These are phyloP conservation scores for Exophiala sideris DNA, from an alignment of 2,329 filamentous ascomycete species.

Conservation along the genomic window DNA sequence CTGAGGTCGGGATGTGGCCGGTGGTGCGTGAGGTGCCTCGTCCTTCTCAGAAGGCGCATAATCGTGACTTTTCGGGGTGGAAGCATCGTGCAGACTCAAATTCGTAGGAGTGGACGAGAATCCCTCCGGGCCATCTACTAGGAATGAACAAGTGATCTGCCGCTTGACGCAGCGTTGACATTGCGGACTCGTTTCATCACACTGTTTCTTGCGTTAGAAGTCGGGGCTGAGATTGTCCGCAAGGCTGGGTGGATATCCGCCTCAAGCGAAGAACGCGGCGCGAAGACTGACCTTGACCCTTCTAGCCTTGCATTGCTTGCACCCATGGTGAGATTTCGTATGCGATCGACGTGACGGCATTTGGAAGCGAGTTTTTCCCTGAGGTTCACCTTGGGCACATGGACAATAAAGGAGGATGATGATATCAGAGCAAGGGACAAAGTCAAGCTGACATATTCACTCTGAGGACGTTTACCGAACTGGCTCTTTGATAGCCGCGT, in stretches of 20 bases:
- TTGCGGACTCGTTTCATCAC: constrained; percentile 27
- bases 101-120: constrained; percentile 16
- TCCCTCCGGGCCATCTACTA: constrained; percentile 21
- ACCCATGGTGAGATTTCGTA: constrained; percentile 30
- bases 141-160: constrained; percentile 28
- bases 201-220: constrained; percentile 13
- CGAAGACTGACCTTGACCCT: constrained; percentile 28
- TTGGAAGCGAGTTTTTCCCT: no score
- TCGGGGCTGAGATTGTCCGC: neutral
- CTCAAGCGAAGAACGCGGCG: constrained; percentile 5
- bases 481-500: no score
- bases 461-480: no score
- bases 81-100: constrained; percentile 12
- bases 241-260: constrained; percentile 3
- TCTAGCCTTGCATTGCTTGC: constrained; percentile 27
- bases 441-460: no score
- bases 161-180: constrained; percentile 29
- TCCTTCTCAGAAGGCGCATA: constrained; percentile 18
- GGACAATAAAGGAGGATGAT: neutral
- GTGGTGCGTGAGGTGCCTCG: constrained; percentile 4
- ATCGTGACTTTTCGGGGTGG: constrained; percentile 20
- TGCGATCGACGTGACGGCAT: constrained; percentile 30
- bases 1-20: constrained; percentile 1
- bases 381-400: neutral
- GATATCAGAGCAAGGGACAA: no score